Evolutionary conservation across 805 yeast genomes (phyloP).

Genomic region (Metschnikowia kofuensis): DNA sequence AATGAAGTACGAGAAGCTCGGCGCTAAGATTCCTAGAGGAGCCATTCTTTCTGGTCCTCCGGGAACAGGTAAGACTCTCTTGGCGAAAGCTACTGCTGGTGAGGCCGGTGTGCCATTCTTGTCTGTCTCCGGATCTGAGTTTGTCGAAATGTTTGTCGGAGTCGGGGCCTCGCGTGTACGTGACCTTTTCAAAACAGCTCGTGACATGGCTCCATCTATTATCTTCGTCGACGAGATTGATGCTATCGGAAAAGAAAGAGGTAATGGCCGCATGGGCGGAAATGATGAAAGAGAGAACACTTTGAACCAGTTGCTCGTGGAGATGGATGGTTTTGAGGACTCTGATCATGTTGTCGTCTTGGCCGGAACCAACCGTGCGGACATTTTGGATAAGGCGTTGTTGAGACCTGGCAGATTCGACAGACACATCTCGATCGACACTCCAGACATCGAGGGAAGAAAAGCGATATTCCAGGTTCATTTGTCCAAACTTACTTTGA

Average conservation of each 20-base stretch:
- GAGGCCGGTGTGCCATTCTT: constrained; percentile 98
- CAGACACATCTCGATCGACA: constrained; percentile 86
- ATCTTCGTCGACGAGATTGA: constrained; percentile 98
- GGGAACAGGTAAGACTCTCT: constrained; percentile 96
- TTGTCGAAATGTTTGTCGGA: constrained; percentile 98
- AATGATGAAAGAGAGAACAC: constrained; percentile 98
- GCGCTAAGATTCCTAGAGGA: constrained; percentile 98
- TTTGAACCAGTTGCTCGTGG: constrained; percentile 90
- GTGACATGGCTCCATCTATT: constrained; percentile 92
- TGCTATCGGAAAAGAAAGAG: constrained; percentile 93
- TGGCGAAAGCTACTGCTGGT: constrained; percentile 98
- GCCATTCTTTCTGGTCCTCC: constrained; percentile 98
- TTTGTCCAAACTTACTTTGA: constrained; percentile 64
- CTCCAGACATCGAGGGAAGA: constrained; percentile 94
- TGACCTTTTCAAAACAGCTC: constrained; percentile 87
- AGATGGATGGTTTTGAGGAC: constrained; percentile 95
- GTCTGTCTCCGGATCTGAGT: constrained; percentile 95
- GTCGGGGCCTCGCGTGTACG: constrained; percentile 98
- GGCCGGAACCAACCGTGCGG: constrained; percentile 97
- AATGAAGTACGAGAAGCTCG: constrained; percentile 81
- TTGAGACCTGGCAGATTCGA: constrained; percentile 98
- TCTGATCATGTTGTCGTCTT: constrained; percentile 93
- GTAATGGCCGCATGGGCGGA: constrained; percentile 78
- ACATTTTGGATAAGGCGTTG: constrained; percentile 87
- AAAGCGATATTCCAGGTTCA: constrained; percentile 90